phyloP scores from a whole-genome alignment of 768 basidiomycete species.

The Lentinula detonsa region DNA sequence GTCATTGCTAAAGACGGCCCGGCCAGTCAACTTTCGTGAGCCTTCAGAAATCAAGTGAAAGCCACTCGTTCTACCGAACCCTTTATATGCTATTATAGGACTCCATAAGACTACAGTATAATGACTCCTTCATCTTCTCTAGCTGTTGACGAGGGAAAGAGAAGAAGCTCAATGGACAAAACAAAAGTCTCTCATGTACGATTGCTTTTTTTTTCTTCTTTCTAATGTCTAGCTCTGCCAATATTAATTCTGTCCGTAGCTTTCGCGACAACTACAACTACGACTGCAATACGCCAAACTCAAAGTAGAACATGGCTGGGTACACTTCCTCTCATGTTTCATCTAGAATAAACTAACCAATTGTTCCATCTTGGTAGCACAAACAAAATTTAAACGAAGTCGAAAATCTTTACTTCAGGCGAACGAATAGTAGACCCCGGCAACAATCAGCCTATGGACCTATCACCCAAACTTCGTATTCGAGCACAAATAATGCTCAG shows the following conservation, averaged over 20 bases:
- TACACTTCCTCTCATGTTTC: constrained; percentile 25
- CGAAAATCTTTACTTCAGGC: constrained; percentile 77
- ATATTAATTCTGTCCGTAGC: constrained; percentile 27
- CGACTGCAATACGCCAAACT: constrained; percentile 72
- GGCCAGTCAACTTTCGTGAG: no score
- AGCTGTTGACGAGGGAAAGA: neutral
- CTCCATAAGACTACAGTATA: neutral
- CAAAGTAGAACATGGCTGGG: constrained; percentile 82
- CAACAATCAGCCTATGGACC: constrained; percentile 14
- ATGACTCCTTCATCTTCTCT: neutral
- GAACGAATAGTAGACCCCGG: constrained; percentile 46
- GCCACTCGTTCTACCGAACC: no score
- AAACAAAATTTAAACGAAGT: constrained; percentile 76
- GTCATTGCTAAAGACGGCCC: no score
- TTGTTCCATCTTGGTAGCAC: constrained; percentile 38
- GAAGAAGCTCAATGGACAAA: neutral
- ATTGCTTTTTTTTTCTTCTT: neutral
- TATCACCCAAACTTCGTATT: neutral
- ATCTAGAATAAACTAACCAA: neutral
- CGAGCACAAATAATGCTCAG: constrained; percentile 6
- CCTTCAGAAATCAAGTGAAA: no score
- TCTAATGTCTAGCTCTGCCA: neutral
- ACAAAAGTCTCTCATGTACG: constrained; percentile 6
- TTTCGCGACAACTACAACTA: constrained; percentile 66
- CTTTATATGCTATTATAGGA: neutral